Percentiles rank a stretch among this genome's conserved stretches.
Conservation (phyloP, 75 land plant species). For the Cunninghamia lanceolata region DNA sequence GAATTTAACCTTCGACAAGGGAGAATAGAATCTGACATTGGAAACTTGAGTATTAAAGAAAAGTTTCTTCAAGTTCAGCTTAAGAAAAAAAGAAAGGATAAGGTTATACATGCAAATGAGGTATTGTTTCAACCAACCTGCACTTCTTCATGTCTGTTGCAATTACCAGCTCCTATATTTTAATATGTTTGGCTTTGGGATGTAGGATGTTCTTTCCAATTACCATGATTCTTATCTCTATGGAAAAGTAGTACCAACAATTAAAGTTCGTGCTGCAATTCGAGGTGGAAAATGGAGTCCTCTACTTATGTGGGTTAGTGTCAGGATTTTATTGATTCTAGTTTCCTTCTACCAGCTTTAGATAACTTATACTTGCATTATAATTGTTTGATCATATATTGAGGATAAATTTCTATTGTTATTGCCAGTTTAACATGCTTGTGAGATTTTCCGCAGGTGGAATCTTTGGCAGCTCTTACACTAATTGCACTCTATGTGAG, state of each 20-base stretch:
- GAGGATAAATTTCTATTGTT: background rate
- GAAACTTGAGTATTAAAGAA: slow-evolving; percentile 10
- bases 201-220: slow-evolving; percentile 38
- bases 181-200: slow-evolving; percentile 2
- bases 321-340: background rate
- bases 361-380: background rate
- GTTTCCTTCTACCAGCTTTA: background rate
- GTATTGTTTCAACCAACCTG: slow-evolving; percentile 8
- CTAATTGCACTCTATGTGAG: slow-evolving; percentile 32
- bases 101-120: slow-evolving; percentile 27
- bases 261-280: slow-evolving; percentile 46
- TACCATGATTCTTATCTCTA: slow-evolving; percentile 48
- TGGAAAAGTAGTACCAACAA: slow-evolving; percentile 34
- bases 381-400: background rate
- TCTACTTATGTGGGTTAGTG: slow-evolving; percentile 35
- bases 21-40: background rate
- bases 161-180: background rate
- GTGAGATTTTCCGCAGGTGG: slow-evolving; percentile 28
- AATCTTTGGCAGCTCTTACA: slow-evolving; percentile 45
- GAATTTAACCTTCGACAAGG: background rate
- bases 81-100: slow-evolving; percentile 18
- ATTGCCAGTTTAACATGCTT: background rate
- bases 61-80: slow-evolving; percentile 28
- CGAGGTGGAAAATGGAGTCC: slow-evolving; percentile 30
- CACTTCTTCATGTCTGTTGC: background rate